Percentiles rank a stretch among this genome's conserved stretches.
phyloP scores from a whole-genome alignment of 1,284 basidiomycete genomes.

The Puccinia sorghi region DNA sequence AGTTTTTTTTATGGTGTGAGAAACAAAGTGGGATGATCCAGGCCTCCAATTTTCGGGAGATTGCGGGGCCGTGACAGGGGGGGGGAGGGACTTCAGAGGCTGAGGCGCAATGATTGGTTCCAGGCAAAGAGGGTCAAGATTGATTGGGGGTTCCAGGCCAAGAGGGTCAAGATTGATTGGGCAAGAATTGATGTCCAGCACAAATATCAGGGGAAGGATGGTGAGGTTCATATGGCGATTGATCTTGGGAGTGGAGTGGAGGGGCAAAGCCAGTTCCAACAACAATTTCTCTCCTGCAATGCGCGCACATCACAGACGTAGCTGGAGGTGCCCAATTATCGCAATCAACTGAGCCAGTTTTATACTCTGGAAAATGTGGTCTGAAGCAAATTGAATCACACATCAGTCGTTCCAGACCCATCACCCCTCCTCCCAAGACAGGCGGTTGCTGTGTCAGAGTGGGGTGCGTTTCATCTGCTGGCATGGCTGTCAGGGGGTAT shows the following conservation, averaged over 20 bases:
- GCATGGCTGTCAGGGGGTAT: neutral
- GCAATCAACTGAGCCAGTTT: neutral
- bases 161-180: slow-evolving; percentile 27
- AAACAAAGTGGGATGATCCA: slow-evolving; percentile 27
- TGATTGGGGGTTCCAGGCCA: too few relatives aligned
- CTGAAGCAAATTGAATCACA: slow-evolving; percentile 27
- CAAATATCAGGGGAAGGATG: slow-evolving; percentile 37
- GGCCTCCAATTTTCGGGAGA: slow-evolving; percentile 28
- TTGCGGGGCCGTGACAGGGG: neutral
- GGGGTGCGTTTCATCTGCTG: slow-evolving; percentile 19
- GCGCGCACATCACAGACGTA: slow-evolving; percentile 7
- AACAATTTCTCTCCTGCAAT: slow-evolving; percentile 19
- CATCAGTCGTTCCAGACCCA: neutral
- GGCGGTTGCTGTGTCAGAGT: neutral
- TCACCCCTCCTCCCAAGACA: neutral
- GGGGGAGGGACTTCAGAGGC: neutral
- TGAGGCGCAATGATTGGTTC: neutral
- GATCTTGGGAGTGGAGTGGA: slow-evolving; percentile 30
- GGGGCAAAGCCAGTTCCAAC: slow-evolving; percentile 22
- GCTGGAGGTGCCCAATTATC: slow-evolving; percentile 22
- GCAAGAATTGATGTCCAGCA: slow-evolving; percentile 20
- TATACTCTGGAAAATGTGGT: slow-evolving; percentile 27
- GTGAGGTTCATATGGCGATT: slow-evolving; percentile 35
- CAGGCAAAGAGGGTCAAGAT: slow-evolving; percentile 32
- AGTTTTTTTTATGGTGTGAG: too few relatives aligned